Percentiles rank a stretch among this genome's conserved stretches.
Conservation (phyloP, 192 early-diverging fungal species). For the Ramicandelaber brevisporus region DNA sequence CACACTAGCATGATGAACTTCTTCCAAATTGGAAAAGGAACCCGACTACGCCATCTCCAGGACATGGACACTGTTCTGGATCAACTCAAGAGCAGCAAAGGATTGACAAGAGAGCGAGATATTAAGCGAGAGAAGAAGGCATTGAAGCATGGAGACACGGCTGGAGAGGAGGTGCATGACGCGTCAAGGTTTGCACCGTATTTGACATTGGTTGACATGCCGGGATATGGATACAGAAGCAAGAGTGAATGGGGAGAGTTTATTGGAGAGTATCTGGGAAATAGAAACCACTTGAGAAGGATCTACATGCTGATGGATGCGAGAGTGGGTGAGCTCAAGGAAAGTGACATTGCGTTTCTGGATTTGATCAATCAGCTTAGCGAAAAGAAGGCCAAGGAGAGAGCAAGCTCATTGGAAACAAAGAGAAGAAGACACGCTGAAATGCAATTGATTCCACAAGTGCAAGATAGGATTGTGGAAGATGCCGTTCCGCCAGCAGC, state of each 20-base stretch:
- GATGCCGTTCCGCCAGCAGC: no score
- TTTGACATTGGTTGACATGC: conserved; percentile 21
- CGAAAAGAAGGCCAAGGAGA: no score
- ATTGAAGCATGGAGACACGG: neutral
- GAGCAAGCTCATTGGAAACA: no score
- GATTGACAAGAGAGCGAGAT: no score
- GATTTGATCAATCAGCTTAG: conserved; percentile 9
- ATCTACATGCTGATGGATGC: conserved; percentile 20
- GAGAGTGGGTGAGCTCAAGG: conserved; percentile 19
- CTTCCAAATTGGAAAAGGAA: conserved; percentile 1
- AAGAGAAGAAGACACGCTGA: no score
- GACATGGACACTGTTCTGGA: neutral
- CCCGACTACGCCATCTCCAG: neutral
- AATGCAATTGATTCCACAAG: no score
- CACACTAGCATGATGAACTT: conserved; percentile 15
- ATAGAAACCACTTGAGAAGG: conserved; percentile 12
- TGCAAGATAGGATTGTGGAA: no score
- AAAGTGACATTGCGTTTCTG: conserved; percentile 12
- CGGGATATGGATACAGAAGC: conserved; percentile 22
- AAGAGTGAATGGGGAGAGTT: conserved; percentile 18
- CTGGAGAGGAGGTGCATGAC: no score
- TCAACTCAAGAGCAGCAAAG: no score
- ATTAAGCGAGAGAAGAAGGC: no score
- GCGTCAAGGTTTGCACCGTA: no score
- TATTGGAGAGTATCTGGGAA: conserved; percentile 12